Base-by-base conservation (phyloP, 331 rosid genomes). In the Quercus lobata region DNA sequence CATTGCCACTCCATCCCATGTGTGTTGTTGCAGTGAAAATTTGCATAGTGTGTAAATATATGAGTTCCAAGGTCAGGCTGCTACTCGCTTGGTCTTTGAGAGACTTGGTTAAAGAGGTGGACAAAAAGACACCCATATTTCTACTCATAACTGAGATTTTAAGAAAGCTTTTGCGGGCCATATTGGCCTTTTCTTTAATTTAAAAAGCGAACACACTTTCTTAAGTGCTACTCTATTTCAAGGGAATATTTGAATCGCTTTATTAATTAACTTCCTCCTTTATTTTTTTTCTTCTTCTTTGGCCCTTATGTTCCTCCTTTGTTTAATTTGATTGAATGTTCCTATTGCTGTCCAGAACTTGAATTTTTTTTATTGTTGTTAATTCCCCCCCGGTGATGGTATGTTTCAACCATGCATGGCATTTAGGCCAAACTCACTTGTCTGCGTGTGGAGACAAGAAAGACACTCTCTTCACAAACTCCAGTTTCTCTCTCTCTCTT, bases 351-450 rank as follows among this genome's bases (percentile, higher is more conserved):
- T 30, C 30, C 19, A 0, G 34, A 4, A 32, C 34, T 32, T 32
- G 34, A 32, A 27, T 0, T 53, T 25, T 30, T 2, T 2, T 58
- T 74, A 7, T 57, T 22, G 24, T 41, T 41, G 46, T 41, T 41
- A 22, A 53, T 16, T 72, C 6, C 37, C 27, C 56, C 53, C 37
- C 65, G 14, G 7, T 77, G 79, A 72, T 58, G 79, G 82, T 82
- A 75, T 89, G 88, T 89, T 89, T 86, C 83, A 82, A 77, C 80
- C 65, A 60, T 83, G 87, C 89, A 80, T 79, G 87, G 82, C 97
- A 88, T 74, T 72, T 25, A 63, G 77, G 83, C 79, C 71, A 65
- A 82, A 32, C 17, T 69, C 71, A 60, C 24, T 87, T 88, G 94
- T 86, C 89, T 76, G 84, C 75, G 83, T 81, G 82, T 69, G 89